Conservation (phyloP, 2,329 filamentous ascomycete species). For the Cercospora sp. region DNA sequence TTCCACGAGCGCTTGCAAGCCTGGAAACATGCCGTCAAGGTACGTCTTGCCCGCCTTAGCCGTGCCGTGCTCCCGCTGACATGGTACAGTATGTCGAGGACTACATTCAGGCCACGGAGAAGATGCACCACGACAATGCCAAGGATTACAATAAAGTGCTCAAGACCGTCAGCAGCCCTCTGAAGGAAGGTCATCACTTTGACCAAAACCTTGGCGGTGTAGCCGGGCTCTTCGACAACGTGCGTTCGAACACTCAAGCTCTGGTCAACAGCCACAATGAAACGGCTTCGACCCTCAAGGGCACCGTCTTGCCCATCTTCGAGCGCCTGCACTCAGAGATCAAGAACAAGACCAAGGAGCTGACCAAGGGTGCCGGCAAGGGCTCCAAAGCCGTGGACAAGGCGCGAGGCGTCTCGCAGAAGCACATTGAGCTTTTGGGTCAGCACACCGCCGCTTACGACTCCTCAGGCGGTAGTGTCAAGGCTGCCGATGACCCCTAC, state of each 20-base stretch:
- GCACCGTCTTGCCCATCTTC: slow-evolving; percentile 80
- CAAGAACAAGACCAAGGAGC: slow-evolving; percentile 93
- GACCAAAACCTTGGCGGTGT: slow-evolving; percentile 85
- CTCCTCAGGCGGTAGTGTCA: slow-evolving; percentile 69
- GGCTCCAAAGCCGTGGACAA: slow-evolving; percentile 89
- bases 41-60: neutral
- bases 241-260: slow-evolving; percentile 87
- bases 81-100: slow-evolving; percentile 81
- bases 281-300: slow-evolving; percentile 87
- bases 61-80: neutral
- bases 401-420: slow-evolving; percentile 80
- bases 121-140: slow-evolving; percentile 76
- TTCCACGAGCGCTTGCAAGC: slow-evolving; percentile 86
- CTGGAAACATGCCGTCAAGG: slow-evolving; percentile 77
- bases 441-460: slow-evolving; percentile 81
- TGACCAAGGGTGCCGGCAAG: slow-evolving; percentile 77
- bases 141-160: slow-evolving; percentile 95
- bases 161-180: slow-evolving; percentile 84
- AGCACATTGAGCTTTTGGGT: slow-evolving; percentile 91
- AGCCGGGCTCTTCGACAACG: slow-evolving; percentile 88
- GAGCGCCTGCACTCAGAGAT: slow-evolving; percentile 92
- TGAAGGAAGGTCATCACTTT: slow-evolving; percentile 91
- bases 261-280: slow-evolving; percentile 86
- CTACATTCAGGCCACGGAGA: slow-evolving; percentile 82
- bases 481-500: slow-evolving; percentile 80